Evolutionary conservation across 768 basidiomycete genomes (phyloP), one percentile per base, ranked within the genome.

Genomic region (Strobilomyces echinocephalus): DNA sequence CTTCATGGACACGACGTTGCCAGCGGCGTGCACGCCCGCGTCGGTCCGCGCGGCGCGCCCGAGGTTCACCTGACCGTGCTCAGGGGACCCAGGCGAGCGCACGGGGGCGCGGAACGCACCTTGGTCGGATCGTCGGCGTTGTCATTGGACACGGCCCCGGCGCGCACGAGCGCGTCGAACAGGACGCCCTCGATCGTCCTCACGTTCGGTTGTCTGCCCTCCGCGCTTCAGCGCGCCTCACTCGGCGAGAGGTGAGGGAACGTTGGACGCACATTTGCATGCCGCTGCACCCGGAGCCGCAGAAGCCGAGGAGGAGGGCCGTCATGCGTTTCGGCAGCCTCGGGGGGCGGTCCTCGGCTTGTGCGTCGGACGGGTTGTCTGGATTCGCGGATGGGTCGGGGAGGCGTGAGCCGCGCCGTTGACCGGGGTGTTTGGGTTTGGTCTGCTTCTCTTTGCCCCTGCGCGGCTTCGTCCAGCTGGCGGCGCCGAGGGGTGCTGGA

Each of bases 21-120:
- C 90, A 21, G 94, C 94, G 12, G 97, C 97, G 66, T 97, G 95
- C 8, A 99, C 97, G 24, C 97, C 97, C 2, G 95, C 91, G 68
- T 99, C 97, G 1, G 97, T 99, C 9, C 97, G 79, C 18, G 97
- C 97, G 8, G 95, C 92, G 30, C 97, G 83, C 20, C 82, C 84
- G 12, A 98, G 80, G 45, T 76, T 79, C 48, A 95, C 90, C 91
- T 95, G 63, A 46, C 8, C 16, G 18, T 39, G 24, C 14, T 52
- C 39, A 24, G 39, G 2, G 47, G 6, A 26, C 42, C 11, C 24
- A 26, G 46, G 2, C 5, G 5, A 7, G 26, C 6, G 30, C 30
- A n/a, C 2, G 20, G 12, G 18, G n/a, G 38, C 14, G 33, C 1
- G 3, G 24, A 10, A 51, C 64, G 50, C 52, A 90, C 92, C 76